A percentile compares a stretch with the other conserved stretches of the same genome.
Conservation (phyloP, 192 early-diverging fungal genomes). For the Funneliformis mosseae region DNA sequence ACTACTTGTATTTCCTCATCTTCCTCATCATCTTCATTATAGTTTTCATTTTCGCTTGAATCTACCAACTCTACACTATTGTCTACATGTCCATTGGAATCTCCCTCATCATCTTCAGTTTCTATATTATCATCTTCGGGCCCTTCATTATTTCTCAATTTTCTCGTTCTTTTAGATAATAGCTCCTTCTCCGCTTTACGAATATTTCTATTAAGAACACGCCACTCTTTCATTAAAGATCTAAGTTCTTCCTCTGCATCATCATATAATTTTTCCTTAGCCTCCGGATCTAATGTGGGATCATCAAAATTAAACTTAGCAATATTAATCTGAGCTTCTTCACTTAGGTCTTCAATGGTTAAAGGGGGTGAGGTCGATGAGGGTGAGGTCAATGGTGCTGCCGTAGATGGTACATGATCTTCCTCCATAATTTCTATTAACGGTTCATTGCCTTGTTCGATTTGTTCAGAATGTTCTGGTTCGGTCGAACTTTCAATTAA, state of each 20-base stretch:
- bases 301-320: constrained; percentile 14
- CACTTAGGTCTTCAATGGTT: background rate
- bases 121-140: background rate
- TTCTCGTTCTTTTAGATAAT: background rate
- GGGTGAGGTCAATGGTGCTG: background rate
- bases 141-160: background rate
- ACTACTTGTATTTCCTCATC: constrained; percentile 3
- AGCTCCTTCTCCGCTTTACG: constrained; percentile 1
- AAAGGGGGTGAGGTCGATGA: background rate
- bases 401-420: background rate
- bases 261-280: constrained; percentile 10
- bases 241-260: constrained; percentile 1
- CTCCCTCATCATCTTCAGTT: background rate
- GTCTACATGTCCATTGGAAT: background rate
- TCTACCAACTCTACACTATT: background rate
- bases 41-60: background rate
- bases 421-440: constrained; percentile 6
- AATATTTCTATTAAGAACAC: background rate
- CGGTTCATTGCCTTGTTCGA: background rate
- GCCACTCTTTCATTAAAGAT: background rate
- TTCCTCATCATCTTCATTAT: background rate
- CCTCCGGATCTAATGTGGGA: background rate
- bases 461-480: background rate
- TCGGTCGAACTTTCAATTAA: background rate
- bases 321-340: constrained; percentile 4